phyloP scores from a whole-genome alignment of 768 basidiomycete genomes.

The Mycena capillaripes region DNA sequence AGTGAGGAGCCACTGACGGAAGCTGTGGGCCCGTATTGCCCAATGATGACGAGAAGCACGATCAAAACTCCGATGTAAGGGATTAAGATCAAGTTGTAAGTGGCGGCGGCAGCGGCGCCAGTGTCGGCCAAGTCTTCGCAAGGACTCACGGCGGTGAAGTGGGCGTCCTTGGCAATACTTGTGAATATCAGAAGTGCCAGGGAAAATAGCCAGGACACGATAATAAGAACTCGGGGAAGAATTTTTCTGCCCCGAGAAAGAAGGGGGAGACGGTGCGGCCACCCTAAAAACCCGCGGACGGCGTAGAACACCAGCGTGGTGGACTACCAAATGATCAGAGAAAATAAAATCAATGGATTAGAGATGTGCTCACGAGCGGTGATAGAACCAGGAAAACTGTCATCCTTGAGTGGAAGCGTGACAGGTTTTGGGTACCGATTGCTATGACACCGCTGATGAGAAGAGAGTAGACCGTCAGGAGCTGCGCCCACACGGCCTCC shows the following conservation, averaged over 20 bases:
- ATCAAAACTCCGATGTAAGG: slow-evolving; percentile 2
- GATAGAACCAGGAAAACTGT: slow-evolving; percentile 9
- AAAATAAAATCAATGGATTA: neutral
- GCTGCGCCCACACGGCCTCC: slow-evolving; percentile 12
- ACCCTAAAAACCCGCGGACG: neutral
- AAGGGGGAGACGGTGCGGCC: neutral
- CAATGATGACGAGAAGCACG: neutral
- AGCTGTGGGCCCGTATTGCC: neutral
- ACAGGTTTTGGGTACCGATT: neutral
- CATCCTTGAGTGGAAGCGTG: slow-evolving; percentile 8
- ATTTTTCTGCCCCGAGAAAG: neutral
- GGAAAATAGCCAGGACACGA: neutral
- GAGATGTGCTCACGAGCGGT: neutral
- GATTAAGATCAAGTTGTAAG: neutral
- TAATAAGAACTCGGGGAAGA: neutral
- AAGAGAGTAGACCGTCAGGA: no score
- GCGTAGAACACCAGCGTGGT: neutral
- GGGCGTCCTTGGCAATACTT: neutral
- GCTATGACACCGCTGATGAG: slow-evolving; percentile 5
- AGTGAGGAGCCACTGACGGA: neutral
- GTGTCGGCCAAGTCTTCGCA: neutral
- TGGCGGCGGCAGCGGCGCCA: neutral
- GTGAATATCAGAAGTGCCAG: neutral
- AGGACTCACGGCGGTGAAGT: neutral
- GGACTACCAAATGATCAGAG: neutral